Evolutionary conservation across 1,284 basidiomycete genomes (phyloP).

Genomic region (Peniophora sp.): DNA sequence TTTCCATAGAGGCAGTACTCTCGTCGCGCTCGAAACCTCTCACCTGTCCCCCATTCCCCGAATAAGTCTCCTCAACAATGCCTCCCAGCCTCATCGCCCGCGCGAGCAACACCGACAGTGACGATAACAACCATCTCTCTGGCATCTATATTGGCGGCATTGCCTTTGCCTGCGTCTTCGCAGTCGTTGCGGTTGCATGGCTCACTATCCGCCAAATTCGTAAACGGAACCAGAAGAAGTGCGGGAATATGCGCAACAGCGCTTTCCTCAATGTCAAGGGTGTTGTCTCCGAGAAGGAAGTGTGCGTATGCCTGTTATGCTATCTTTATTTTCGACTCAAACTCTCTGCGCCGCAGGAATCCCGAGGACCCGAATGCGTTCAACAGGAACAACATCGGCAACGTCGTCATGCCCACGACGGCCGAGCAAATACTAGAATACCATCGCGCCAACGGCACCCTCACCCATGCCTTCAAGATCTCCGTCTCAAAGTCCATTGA

Average conservation of each 20-base stretch:
- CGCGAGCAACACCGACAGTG: constrained; percentile 1
- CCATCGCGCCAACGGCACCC: constrained; percentile 35
- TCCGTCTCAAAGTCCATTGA: background rate
- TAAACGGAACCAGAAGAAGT: constrained; percentile 29
- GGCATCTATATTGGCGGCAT: constrained; percentile 34
- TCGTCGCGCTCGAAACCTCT: background rate
- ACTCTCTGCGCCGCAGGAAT: background rate
- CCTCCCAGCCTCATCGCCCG: background rate
- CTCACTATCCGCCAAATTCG: constrained; percentile 22
- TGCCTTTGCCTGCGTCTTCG: constrained; percentile 31
- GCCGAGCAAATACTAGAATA: constrained; percentile 37
- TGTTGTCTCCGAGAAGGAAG: constrained; percentile 26
- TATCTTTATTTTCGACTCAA: constrained; percentile 4
- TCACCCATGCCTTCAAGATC: constrained; percentile 37
- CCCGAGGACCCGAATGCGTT: background rate
- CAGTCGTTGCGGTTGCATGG: constrained; percentile 32
- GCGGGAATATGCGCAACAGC: constrained; percentile 28
- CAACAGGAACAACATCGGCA: background rate
- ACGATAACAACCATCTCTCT: constrained; percentile 1
- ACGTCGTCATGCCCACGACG: constrained; percentile 24
- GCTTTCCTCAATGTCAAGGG: constrained; percentile 43
- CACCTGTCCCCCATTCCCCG: background rate
- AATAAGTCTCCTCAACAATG: too few species aligned
- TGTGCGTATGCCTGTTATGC: constrained; percentile 10
- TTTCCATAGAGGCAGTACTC: background rate